Base-by-base conservation (phyloP, 139 green algal genomes). In the Coccomyxa sp. region DNA sequence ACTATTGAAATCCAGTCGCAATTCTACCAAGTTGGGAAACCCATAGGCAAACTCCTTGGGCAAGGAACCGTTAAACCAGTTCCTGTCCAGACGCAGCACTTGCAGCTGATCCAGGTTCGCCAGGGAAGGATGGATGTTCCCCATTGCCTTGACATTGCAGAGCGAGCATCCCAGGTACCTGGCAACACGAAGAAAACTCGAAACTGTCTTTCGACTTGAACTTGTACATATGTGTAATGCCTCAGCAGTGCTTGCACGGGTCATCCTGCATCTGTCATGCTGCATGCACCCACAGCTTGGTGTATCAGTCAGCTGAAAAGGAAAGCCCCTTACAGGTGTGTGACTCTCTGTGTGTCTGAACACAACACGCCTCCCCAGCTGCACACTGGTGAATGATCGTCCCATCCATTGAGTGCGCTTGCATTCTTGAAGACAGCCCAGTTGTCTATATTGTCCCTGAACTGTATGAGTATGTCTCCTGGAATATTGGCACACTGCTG, bases 1-100 rank as follows among this genome's bases (percentile, higher is more conserved):
- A n/a, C 27, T 38, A n/a, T 77, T 77, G 71, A 51, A 77, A n/a
- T 77, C 71, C 71, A 77, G 71, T 31, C n/a, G 71, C 71, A 77
- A n/a, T 15, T 30, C 21, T 10, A 51, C 27, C 12, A 77, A n/a
- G 14, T 18, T 32, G 23, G 25, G 71, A n/a, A 77, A 77, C 14
- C 71, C 71, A n/a, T 31, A 31, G 27, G 71, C 71, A 77, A 77
- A 77, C 16, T 21, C 76, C 14, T 30, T 15, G 30, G 76, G 76
- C 30, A 80, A 32, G 15, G 76, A 27, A 30, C 30, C 30, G 1
- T 59, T 80, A 7, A 80, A 28, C 32, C 31, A 80, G 32, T 80
- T 59, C 16, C 17, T 63, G 76, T 31, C 30, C 23, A 80, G 31
- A 15, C 25, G 23, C 38, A 80, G 31, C 76, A 14, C 30, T 17